phyloP scores from a whole-genome alignment of 2,329 filamentous ascomycete species.

The Amauroascus niger region DNA sequence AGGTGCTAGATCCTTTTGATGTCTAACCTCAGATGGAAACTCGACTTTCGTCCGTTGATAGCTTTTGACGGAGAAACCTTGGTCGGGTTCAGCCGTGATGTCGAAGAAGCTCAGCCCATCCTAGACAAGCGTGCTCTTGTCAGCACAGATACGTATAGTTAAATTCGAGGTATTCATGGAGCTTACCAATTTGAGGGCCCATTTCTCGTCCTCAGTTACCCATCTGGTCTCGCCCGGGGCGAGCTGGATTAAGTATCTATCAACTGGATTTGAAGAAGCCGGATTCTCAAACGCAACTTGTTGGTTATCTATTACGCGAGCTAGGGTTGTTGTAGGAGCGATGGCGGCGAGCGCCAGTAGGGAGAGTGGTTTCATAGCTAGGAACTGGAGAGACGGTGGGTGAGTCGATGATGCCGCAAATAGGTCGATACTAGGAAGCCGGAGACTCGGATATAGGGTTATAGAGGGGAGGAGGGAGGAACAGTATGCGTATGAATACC shows the following conservation, averaged over 20 bases:
- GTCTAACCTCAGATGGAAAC: conserved; percentile 57
- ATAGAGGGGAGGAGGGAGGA: neutral
- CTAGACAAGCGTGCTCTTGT: conserved; percentile 37
- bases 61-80: conserved; percentile 48
- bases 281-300: conserved; percentile 5
- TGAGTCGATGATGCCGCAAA: neutral
- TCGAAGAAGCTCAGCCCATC: conserved; percentile 86
- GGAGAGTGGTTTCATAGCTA: conserved; percentile 8
- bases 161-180: neutral
- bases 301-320: neutral
- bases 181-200: conserved; percentile 69
- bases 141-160: neutral
- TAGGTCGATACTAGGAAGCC: neutral
- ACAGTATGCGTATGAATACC: neutral
- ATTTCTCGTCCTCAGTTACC: conserved; percentile 93
- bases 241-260: conserved; percentile 69
- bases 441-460: neutral
- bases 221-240: conserved; percentile 72
- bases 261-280: neutral
- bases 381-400: neutral
- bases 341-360: conserved; percentile 11
- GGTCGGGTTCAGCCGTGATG: conserved; percentile 60
- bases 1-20: conserved; percentile 55
- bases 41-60: conserved; percentile 36
- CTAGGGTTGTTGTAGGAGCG: neutral